Evolutionary conservation across 257 asterid genomes (phyloP).

Genomic region (Penstemon barbatus): DNA sequence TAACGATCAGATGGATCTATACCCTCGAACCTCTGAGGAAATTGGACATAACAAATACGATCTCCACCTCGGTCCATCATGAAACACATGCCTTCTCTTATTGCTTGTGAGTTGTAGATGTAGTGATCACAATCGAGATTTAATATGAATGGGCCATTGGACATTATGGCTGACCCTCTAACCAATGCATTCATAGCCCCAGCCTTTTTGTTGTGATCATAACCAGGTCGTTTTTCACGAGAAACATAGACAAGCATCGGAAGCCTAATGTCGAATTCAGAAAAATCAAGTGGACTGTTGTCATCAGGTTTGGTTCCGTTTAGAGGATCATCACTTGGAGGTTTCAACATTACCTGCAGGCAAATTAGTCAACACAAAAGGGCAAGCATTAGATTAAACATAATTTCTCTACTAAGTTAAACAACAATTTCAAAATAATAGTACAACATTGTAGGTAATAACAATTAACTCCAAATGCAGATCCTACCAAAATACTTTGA

Average conservation of each 20-base stretch:
- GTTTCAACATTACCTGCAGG: slow-evolving; percentile 87
- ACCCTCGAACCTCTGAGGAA: slow-evolving; percentile 85
- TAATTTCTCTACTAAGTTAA: too few species aligned
- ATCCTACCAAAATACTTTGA: too few species aligned
- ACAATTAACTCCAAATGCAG: too few species aligned
- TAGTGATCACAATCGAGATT: slow-evolving; percentile 94
- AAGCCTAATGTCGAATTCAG: slow-evolving; percentile 80
- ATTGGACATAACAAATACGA: slow-evolving; percentile 74
- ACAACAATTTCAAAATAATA: too few species aligned
- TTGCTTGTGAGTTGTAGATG: slow-evolving; percentile 78
- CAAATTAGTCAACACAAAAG: not conserved
- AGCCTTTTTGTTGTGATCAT: slow-evolving; percentile 93
- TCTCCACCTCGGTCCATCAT: slow-evolving; percentile 94
- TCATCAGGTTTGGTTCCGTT: slow-evolving; percentile 47
- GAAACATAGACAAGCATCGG: slow-evolving; percentile 87
- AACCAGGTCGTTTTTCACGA: slow-evolving; percentile 86
- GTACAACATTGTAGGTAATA: too few species aligned
- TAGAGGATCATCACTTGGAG: slow-evolving; percentile 78
- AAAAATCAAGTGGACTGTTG: slow-evolving; percentile 51
- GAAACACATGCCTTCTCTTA: slow-evolving; percentile 82
- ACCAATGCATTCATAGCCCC: slow-evolving; percentile 94
- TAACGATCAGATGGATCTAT: slow-evolving; percentile 88
- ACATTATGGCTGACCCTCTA: slow-evolving; percentile 88
- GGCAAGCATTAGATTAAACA: not conserved
- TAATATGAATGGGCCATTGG: slow-evolving; percentile 88